Percentiles rank a stretch among this genome's conserved stretches.
Evolutionary conservation across 2,329 filamentous ascomycete species (phyloP).

Genomic region (Penicillium hordei): DNA sequence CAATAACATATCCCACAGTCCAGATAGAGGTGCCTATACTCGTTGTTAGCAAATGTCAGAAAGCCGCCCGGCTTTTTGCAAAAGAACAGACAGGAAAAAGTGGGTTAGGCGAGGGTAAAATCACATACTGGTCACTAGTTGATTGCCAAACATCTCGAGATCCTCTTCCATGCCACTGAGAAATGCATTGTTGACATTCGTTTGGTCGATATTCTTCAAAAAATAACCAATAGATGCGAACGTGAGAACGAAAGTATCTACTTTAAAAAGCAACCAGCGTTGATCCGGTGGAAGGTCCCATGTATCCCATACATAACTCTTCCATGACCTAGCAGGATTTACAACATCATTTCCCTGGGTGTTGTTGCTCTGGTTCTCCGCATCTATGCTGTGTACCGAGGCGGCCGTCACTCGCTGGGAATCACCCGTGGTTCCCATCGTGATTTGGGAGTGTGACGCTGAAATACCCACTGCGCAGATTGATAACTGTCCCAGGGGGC

Average conservation of each 20-base stretch:
- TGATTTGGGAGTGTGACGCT: background rate
- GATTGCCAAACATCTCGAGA: constrained; percentile 36
- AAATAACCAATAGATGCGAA: constrained; percentile 33
- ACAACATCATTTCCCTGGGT: background rate
- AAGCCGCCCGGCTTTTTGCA: too few species aligned
- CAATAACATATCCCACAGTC: constrained; percentile 50
- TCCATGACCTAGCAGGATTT: constrained; percentile 18
- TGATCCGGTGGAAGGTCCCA: constrained; percentile 24
- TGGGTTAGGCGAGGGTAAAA: background rate
- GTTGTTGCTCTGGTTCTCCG: background rate
- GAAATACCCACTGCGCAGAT: background rate
- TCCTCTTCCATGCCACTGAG: constrained; percentile 41
- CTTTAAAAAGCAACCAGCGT: constrained; percentile 32
- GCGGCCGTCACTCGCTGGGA: background rate
- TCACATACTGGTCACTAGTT: constrained; percentile 36
- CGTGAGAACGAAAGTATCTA: constrained; percentile 30
- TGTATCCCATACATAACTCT: constrained; percentile 26
- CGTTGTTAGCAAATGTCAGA: background rate
- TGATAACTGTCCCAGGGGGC: too few species aligned
- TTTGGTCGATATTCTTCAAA: constrained; percentile 40
- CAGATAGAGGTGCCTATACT: constrained; percentile 36
- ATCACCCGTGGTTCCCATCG: background rate
- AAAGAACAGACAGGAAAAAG: background rate
- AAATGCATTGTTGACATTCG: constrained; percentile 46
- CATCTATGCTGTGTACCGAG: background rate